Evolutionary conservation across 805 yeast species (phyloP), one percentile per base, ranked within the genome.

Genomic region (Saccharomyces paradoxus): DNA sequence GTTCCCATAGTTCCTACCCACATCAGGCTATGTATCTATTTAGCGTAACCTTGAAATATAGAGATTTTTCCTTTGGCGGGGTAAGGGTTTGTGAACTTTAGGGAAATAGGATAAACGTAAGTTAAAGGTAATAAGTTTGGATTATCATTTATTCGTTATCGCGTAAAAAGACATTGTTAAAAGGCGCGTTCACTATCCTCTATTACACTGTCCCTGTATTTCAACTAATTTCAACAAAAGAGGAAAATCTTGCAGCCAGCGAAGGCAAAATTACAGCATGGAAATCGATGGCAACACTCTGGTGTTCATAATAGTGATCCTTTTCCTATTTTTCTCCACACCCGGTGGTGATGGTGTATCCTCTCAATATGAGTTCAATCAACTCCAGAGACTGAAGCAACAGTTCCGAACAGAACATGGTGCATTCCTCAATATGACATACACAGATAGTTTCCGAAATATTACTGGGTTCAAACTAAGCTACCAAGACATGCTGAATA

Each of bases 401-500:
- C 77, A 74, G 57, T 66, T 63, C 49, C 58, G 60, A 56, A 60
- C 60, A 59, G 76, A 65, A 50, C 63, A 67, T 60, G 58, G 66
- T 2, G 63, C 67, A 1, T 67, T 84, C 32, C 60, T 58, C 13
- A 71, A 74, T 41, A 66, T 79, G 47, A 74, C 78, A 0, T 84
- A 77, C 65, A 53, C 64, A 21, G 56, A 69, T 3, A 89, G 87
- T 5, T 84, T 83, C 64, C 86, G 87, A 1, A 85, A 87, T 61
- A 67, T 88, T 14, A 86, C 94, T 0, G 96, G 96, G 3, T 80
- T 84, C 55, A 77, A 75, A 61, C 68, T 84, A 32, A 81, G 89
- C 30, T 88, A 87, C 60, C 72, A 75, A 9, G 95, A 86, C 67
- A 77, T 74, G 14, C 22, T 77, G 1, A 66, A 72, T 4, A 78